phyloP scores from a whole-genome alignment of 805 yeast species.

The Saccharomycopsis schoenii region DNA sequence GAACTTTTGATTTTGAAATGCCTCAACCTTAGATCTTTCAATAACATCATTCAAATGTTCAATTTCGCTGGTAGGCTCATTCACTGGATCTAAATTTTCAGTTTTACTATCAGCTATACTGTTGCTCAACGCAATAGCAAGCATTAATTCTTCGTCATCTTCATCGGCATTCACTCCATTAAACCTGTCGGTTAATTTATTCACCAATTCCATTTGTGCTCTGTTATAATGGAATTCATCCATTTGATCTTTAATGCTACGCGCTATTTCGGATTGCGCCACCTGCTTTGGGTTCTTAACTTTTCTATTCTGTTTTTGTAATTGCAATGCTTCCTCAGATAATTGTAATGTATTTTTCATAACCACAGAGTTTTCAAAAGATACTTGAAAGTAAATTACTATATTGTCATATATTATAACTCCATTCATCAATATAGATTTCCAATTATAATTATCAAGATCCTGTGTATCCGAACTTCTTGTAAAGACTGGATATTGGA shows the following conservation, averaged over 20 bases:
- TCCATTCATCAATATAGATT: slow-evolving; percentile 11
- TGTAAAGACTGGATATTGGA: not conserved
- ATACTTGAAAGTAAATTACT: slow-evolving; percentile 16
- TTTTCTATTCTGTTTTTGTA: slow-evolving; percentile 1
- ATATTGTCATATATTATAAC: slow-evolving; percentile 12
- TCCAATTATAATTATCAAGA: not conserved
- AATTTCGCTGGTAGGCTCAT: not conserved
- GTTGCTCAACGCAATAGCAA: slow-evolving; percentile 17
- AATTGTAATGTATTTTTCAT: slow-evolving; percentile 3
- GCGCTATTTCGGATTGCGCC: not conserved
- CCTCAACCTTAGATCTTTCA: slow-evolving; percentile 6
- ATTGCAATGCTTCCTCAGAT: slow-evolving; percentile 1
- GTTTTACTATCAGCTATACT: not conserved
- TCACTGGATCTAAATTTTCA: not conserved
- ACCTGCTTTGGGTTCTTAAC: not conserved
- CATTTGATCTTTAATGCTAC: slow-evolving; percentile 7
- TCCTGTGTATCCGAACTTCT: not conserved
- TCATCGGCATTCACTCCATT: slow-evolving; percentile 12
- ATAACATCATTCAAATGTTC: slow-evolving; percentile 7
- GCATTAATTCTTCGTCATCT: slow-evolving; percentile 14
- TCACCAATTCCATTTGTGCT: not conserved
- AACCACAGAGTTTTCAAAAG: slow-evolving; percentile 12
- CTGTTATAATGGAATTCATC: slow-evolving; percentile 8
- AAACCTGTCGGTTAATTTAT: slow-evolving; percentile 5
- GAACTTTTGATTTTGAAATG: not conserved